Conservation (phyloP, 106 monocot genomes). For the Allium cepa region DNA sequence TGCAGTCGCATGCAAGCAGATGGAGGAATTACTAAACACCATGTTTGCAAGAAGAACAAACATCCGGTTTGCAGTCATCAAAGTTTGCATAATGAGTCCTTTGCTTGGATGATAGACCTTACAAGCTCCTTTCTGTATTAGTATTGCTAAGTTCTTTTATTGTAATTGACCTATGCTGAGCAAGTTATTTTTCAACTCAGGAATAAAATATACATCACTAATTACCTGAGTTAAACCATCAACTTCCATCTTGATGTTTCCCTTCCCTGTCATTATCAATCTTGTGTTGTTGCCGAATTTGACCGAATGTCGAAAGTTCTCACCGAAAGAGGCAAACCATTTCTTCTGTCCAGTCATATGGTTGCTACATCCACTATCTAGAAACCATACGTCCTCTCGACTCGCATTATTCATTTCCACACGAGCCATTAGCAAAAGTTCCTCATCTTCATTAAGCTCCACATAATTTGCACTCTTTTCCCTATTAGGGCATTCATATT, state of each 20-base stretch:
- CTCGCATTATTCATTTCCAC: neutral
- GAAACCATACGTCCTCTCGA: neutral
- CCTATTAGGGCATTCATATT: constrained; percentile 1
- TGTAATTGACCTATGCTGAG: neutral
- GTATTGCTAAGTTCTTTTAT: neutral
- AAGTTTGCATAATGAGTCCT: neutral
- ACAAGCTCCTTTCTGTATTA: neutral
- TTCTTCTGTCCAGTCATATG: neutral
- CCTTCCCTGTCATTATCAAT: neutral
- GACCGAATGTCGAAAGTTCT: neutral
- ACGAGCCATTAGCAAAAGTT: neutral
- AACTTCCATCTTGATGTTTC: neutral
- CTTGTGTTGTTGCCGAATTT: neutral
- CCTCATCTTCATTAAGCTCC: neutral
- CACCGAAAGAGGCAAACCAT: neutral
- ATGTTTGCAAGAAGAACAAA: neutral
- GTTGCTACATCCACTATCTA: constrained; percentile 1
- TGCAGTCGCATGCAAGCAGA: neutral
- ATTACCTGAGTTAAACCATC: neutral
- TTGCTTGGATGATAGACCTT: neutral
- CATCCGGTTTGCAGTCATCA: neutral
- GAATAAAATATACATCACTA: neutral
- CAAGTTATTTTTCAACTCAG: neutral
- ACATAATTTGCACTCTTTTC: neutral
- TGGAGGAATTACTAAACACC: neutral